Percentiles rank a stretch among this genome's conserved stretches.
Evolutionary conservation across 2,329 filamentous ascomycete species (phyloP).

Genomic region (Trichoderma gracile): DNA sequence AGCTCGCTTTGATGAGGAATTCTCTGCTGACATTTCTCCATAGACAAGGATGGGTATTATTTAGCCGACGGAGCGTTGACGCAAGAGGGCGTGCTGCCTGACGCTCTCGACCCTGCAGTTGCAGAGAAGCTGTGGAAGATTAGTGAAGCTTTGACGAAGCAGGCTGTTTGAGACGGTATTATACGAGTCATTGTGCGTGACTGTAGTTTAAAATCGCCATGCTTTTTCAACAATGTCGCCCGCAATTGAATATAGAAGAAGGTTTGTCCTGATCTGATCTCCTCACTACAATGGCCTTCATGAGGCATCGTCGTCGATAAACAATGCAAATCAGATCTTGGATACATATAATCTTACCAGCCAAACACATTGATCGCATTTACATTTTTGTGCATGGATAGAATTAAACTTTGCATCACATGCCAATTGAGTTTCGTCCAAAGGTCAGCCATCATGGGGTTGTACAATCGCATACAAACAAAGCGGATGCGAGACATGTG

Average conservation of each 20-base stretch:
- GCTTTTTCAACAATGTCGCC: not conserved
- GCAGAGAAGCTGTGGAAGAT: constrained; percentile 6
- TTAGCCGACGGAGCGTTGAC: constrained; percentile 6
- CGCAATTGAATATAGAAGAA: not conserved
- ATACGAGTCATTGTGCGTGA: no score
- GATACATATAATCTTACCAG: no score
- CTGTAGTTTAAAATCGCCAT: not conserved
- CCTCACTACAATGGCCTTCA: no score
- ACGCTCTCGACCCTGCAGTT: not conserved
- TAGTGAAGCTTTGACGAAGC: constrained; percentile 3
- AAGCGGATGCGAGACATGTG: not conserved
- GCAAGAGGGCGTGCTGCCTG: not conserved
- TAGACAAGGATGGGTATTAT: constrained; percentile 13
- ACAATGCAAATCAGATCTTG: no score
- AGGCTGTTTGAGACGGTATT: not conserved
- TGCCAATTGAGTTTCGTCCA: not conserved
- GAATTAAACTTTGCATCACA: not conserved
- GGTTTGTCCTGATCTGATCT: not conserved
- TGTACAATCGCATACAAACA: not conserved
- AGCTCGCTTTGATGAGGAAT: not conserved
- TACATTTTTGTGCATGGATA: not conserved
- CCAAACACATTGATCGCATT: not conserved
- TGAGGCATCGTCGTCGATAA: no score
- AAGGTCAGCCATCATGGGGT: not conserved
- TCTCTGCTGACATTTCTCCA: not conserved